These are phyloP conservation scores for Septoria petroselini DNA, from an alignment of 2,329 filamentous ascomycete species.

Conservation along the genomic window DNA sequence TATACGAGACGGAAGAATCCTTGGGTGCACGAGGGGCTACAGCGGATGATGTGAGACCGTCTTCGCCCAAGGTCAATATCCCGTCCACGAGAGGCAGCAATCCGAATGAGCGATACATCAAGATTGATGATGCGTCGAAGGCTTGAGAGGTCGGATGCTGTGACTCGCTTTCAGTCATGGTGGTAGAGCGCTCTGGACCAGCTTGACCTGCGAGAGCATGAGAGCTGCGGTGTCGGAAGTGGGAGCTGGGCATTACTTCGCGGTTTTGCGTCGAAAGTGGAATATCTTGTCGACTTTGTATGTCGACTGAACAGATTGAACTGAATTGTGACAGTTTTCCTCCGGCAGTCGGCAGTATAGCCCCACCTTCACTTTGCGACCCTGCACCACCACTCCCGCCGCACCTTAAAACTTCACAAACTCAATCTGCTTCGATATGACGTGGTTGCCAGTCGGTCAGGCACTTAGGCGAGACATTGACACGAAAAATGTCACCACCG, in stretches of 20 bases:
- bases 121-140: neutral
- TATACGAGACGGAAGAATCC: conserved; percentile 32
- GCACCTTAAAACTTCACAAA: too few species aligned
- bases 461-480: neutral
- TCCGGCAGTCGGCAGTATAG: neutral
- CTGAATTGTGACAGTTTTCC: too few species aligned
- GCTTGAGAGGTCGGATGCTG: too few species aligned
- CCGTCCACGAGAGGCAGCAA: conserved; percentile 9
- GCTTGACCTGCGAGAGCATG: too few species aligned
- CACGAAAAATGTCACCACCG: neutral
- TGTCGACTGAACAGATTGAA: too few species aligned
- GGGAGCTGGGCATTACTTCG: too few species aligned
- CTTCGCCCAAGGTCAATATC: conserved; percentile 5
- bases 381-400: too few species aligned
- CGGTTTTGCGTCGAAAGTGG: too few species aligned
- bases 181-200: too few species aligned
- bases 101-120: conserved; percentile 7
- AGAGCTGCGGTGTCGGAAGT: too few species aligned
- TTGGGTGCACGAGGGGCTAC: conserved; percentile 15
- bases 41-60: conserved; percentile 9
- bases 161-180: too few species aligned
- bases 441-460: neutral
- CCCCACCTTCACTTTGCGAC: neutral
- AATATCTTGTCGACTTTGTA: too few species aligned
- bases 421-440: neutral